Conservation (phyloP, 768 basidiomycete genomes). For the Boletus vinaceobasis region DNA sequence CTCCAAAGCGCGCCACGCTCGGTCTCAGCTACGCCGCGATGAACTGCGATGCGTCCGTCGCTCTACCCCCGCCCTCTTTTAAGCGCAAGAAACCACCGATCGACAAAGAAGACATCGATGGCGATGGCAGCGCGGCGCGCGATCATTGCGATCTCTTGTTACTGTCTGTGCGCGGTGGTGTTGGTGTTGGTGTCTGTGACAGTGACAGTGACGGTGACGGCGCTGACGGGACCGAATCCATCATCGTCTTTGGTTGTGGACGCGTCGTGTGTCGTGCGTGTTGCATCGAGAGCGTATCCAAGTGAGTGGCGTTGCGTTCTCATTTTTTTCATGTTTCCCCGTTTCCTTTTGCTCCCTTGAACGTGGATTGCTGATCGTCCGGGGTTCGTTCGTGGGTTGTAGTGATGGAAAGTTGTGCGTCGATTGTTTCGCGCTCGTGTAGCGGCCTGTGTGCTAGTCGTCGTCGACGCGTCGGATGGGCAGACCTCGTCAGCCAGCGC, state of each 20-base stretch:
- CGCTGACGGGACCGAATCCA: conserved; percentile 5
- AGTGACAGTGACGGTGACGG: neutral
- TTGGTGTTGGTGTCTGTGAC: neutral
- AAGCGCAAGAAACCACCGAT: conserved; percentile 30
- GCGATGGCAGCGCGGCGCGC: neutral
- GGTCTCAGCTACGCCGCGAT: conserved; percentile 21
- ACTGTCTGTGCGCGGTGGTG: neutral
- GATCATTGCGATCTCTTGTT: neutral
- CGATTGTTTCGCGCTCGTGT: conserved; percentile 30
- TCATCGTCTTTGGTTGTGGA: conserved; percentile 33
- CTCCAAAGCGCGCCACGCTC: conserved; percentile 30
- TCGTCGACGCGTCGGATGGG: neutral
- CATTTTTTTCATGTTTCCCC: neutral
- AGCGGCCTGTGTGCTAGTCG: neutral
- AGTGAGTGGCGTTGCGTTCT: conserved; percentile 23
- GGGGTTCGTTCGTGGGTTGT: neutral
- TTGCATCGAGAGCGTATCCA: conserved; percentile 34
- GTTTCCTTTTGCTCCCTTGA: neutral
- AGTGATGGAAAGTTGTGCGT: conserved; percentile 32
- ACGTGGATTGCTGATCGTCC: conserved; percentile 13
- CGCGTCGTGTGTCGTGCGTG: conserved; percentile 34
- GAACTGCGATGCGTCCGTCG: conserved; percentile 14
- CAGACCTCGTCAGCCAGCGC: neutral
- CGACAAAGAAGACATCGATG: conserved; percentile 21
- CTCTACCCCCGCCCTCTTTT: neutral